Conservation (phyloP, 2,329 filamentous ascomycete genomes). For the Ascochyta viciae-villosae region DNA sequence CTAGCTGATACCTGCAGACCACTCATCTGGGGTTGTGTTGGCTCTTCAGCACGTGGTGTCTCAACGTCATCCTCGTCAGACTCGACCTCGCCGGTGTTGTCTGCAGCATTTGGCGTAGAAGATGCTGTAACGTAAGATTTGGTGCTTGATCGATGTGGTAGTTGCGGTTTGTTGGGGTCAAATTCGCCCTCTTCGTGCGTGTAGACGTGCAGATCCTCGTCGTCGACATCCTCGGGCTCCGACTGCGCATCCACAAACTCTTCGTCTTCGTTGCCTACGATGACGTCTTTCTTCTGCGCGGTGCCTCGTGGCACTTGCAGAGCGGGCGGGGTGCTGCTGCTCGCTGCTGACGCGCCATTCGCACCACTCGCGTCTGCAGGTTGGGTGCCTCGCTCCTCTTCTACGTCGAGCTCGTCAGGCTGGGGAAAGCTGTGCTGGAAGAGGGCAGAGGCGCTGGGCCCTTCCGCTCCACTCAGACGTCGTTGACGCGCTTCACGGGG, state of each 20-base stretch:
- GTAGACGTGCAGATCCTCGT: slow-evolving; percentile 27
- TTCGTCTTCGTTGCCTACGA: slow-evolving; percentile 26
- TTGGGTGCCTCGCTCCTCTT: slow-evolving; percentile 31
- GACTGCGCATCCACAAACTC: slow-evolving; percentile 42
- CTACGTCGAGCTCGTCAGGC: slow-evolving; percentile 46
- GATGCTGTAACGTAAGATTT: slow-evolving; percentile 45
- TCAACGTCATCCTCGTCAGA: slow-evolving; percentile 8
- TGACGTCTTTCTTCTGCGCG: slow-evolving; percentile 30
- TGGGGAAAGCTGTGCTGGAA: slow-evolving; percentile 54
- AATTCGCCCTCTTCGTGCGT: slow-evolving; percentile 25
- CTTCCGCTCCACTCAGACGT: slow-evolving; percentile 51
- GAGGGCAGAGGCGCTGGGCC: slow-evolving; percentile 48
- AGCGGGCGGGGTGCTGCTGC: slow-evolving; percentile 34
- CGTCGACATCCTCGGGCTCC: slow-evolving; percentile 39
- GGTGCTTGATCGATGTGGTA: slow-evolving; percentile 35
- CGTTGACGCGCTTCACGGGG: slow-evolving; percentile 53
- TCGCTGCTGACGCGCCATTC: slow-evolving; percentile 26
- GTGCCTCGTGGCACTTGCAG: slow-evolving; percentile 41
- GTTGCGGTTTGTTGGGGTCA: slow-evolving; percentile 15
- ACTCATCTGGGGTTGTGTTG: slow-evolving; percentile 36
- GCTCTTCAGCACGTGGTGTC: slow-evolving; percentile 18
- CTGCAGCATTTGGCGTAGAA: slow-evolving; percentile 22
- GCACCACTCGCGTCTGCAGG: slow-evolving; percentile 16
- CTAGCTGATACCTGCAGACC: slow-evolving; percentile 38
- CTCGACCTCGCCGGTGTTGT: slow-evolving; percentile 11